These are phyloP conservation scores for Malassezia nana DNA, from an alignment of 1,284 basidiomycete genomes.

Conservation along the genomic window DNA sequence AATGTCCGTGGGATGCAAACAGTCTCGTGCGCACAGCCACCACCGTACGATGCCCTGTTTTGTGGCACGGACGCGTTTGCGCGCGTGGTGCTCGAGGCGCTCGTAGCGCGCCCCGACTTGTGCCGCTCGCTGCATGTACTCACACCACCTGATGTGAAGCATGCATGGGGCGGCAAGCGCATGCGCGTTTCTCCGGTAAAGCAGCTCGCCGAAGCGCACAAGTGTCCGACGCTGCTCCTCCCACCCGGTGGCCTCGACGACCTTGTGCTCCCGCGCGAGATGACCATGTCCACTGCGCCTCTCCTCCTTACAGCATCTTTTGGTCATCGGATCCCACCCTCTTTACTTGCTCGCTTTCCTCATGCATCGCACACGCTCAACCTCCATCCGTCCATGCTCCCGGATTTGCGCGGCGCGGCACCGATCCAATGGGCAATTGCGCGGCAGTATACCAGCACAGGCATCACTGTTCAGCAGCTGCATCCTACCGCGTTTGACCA, in stretches of 20 bases:
- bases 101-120: constrained; percentile 9
- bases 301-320: constrained; percentile 83
- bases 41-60: constrained; percentile 43
- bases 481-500: constrained; percentile 27
- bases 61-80: constrained; percentile 43
- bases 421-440: constrained; percentile 76
- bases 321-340: constrained; percentile 68
- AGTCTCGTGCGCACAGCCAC: neutral
- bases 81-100: constrained; percentile 13
- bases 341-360: constrained; percentile 61
- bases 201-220: constrained; percentile 21
- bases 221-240: constrained; percentile 19
- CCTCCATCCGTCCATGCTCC: constrained; percentile 81
- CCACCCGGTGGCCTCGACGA: constrained; percentile 19
- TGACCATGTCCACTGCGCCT: constrained; percentile 19
- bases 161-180: constrained; percentile 31
- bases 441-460: constrained; percentile 18
- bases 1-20: no score
- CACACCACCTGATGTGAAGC: constrained; percentile 54
- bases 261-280: constrained; percentile 11
- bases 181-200: constrained; percentile 38
- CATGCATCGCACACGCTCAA: constrained; percentile 61
- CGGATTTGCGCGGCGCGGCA: constrained; percentile 77
- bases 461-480: constrained; percentile 34
- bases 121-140: constrained; percentile 53